Evolutionary conservation across 192 early-diverging fungal species (phyloP).

Genomic region (Linnemannia hyalina): DNA sequence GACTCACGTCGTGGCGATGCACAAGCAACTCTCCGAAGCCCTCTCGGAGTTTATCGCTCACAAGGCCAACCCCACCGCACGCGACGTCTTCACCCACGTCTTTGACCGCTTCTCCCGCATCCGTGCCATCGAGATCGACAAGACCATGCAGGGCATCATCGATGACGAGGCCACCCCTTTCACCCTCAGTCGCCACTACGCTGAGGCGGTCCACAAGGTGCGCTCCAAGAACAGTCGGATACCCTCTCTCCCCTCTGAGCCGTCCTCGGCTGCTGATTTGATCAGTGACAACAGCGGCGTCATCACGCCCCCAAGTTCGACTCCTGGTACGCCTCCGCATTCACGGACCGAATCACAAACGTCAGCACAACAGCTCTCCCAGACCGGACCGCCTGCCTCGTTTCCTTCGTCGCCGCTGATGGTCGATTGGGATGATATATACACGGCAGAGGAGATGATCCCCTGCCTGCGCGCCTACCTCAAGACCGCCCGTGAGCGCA

Average conservation of each 20-base stretch:
- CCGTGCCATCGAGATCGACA: background rate
- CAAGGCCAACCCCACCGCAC: background rate
- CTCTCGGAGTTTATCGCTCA: background rate
- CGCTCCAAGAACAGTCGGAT: constrained; percentile 4
- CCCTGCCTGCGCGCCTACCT: constrained; percentile 10
- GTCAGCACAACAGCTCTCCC: too few relatives aligned
- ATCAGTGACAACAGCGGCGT: background rate
- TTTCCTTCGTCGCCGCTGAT: background rate
- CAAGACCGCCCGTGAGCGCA: constrained; percentile 6
- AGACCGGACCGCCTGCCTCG: too few relatives aligned
- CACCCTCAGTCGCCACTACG: constrained; percentile 6
- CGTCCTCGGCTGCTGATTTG: background rate
- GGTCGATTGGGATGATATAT: background rate
- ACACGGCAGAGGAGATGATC: constrained; percentile 4
- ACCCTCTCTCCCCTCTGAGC: background rate
- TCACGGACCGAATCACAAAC: too few relatives aligned
- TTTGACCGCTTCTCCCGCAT: constrained; percentile 11
- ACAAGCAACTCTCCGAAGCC: constrained; percentile 3
- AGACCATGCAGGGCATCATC: background rate
- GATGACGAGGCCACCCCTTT: constrained; percentile 5
- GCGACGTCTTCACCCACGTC: constrained; percentile 18
- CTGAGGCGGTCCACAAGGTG: background rate
- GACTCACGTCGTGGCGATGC: background rate
- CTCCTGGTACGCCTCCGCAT: too few relatives aligned
- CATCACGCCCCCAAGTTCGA: too few relatives aligned